Evolutionary conservation across 371 early-diverging fungal species (phyloP).

Genomic region (Mucor saturninus): DNA sequence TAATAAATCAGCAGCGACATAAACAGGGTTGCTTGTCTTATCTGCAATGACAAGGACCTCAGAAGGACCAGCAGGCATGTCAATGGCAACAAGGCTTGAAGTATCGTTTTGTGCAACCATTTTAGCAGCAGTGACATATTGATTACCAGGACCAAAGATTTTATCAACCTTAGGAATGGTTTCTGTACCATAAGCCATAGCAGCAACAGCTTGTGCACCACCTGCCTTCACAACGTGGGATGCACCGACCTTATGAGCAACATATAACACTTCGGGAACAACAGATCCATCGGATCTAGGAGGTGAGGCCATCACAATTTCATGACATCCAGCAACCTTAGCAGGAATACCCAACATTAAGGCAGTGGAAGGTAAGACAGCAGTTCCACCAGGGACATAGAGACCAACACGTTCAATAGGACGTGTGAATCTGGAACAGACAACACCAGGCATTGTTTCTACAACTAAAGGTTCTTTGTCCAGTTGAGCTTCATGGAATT

Average conservation of each 20-base stretch:
- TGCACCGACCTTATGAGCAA: slow-evolving; percentile 97
- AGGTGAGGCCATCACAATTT: slow-evolving; percentile 97
- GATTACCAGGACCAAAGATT: slow-evolving; percentile 99
- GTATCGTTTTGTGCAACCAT: slow-evolving; percentile 95
- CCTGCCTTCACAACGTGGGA: slow-evolving; percentile 90
- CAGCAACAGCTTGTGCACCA: slow-evolving; percentile 98
- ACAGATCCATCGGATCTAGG: slow-evolving; percentile 91
- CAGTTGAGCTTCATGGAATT: slow-evolving; percentile 95
- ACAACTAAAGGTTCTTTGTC: slow-evolving; percentile 73
- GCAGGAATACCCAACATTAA: slow-evolving; percentile 98
- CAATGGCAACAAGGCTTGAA: slow-evolving; percentile 91
- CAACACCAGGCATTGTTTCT: slow-evolving; percentile 97
- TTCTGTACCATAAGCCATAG: slow-evolving; percentile 97
- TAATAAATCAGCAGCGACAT: slow-evolving; percentile 94
- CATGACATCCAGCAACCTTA: slow-evolving; percentile 93
- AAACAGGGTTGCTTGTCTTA: slow-evolving; percentile 78
- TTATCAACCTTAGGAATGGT: slow-evolving; percentile 97
- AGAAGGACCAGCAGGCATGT: slow-evolving; percentile 99
- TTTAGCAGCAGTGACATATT: slow-evolving; percentile 98
- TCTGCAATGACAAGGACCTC: slow-evolving; percentile 97
- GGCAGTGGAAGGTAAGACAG: slow-evolving; percentile 93
- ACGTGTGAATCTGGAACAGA: slow-evolving; percentile 88
- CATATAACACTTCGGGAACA: slow-evolving; percentile 96
- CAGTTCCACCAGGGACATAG: slow-evolving; percentile 98
- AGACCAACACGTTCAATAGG: slow-evolving; percentile 96